Percentiles rank a stretch among this genome's conserved stretches.
These are phyloP conservation scores for Cubamyces lactineus DNA, from an alignment of 768 basidiomycete genomes.

Conservation along the genomic window DNA sequence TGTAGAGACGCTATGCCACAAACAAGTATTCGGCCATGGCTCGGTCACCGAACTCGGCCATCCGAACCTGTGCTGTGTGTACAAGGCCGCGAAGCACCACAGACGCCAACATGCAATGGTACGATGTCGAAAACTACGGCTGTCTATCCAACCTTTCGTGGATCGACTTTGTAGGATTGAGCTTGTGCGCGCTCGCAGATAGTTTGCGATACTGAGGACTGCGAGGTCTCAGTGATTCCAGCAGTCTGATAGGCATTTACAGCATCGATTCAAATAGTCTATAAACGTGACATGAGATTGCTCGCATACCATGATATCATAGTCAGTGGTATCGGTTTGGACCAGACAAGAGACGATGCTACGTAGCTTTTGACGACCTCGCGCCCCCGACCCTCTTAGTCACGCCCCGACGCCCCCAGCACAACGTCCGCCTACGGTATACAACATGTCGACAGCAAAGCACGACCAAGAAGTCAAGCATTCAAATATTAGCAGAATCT, in stretches of 20 bases:
- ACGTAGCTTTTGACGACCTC: conserved; percentile 16
- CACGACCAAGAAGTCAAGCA: conserved; percentile 21
- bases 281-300: conserved; percentile 15
- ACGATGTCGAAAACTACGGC: too few relatives aligned
- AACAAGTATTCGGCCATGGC: too few relatives aligned
- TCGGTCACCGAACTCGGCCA: too few relatives aligned
- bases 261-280: conserved; percentile 14
- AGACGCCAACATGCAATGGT: too few relatives aligned
- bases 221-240: too few relatives aligned
- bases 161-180: too few relatives aligned
- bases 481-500: not conserved
- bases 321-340: conserved; percentile 23
- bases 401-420: not conserved
- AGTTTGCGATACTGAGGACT: too few relatives aligned
- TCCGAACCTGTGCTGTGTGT: too few relatives aligned
- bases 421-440: conserved; percentile 17
- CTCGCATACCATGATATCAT: conserved; percentile 22
- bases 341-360: conserved; percentile 15
- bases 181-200: too few relatives aligned
- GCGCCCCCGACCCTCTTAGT: not conserved
- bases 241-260: not conserved
- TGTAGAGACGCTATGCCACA: too few relatives aligned
- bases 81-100: too few relatives aligned
- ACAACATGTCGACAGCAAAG: conserved; percentile 27
- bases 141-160: too few relatives aligned